These are phyloP conservation scores for Adansonia rubrostipa DNA, from an alignment of 441 rosid species.

Conservation along the genomic window DNA sequence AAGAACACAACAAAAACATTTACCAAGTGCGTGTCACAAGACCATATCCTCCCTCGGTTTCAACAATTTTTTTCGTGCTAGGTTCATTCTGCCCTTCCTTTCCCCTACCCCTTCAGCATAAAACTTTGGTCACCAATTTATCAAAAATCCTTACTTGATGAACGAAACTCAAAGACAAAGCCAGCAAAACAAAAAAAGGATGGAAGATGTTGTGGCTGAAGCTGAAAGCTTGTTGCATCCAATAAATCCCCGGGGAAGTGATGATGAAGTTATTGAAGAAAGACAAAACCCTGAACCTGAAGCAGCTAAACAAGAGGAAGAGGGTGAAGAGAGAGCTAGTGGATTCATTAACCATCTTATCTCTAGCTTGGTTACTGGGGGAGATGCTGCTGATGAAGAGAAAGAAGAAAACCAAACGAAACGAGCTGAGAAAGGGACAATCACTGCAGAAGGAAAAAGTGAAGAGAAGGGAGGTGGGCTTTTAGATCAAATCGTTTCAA, in stretches of 20 bases:
- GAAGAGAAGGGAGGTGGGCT: conserved; percentile 42
- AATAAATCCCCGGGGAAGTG: not conserved
- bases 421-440: conserved; percentile 18
- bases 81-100: conserved; percentile 5
- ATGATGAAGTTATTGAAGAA: conserved; percentile 7
- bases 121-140: not conserved
- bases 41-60: not conserved
- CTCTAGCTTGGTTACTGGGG: conserved; percentile 28
- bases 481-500: conserved; percentile 41
- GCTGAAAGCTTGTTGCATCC: conserved; percentile 42
- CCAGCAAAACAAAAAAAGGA: conserved; percentile 1
- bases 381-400: conserved; percentile 22
- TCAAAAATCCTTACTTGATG: not conserved
- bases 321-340: conserved; percentile 3
- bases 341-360: conserved; percentile 40
- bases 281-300: conserved; percentile 6
- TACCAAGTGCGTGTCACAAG: conserved; percentile 2
- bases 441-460: conserved; percentile 25
- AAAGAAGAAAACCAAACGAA: conserved; percentile 18
- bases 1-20: not conserved
- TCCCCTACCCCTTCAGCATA: not conserved
- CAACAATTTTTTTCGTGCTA: not conserved
- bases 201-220: conserved; percentile 63
- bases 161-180: not conserved
- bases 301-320: conserved; percentile 18